Evolutionary conservation across 495 filamentous ascomycete species (phyloP).

Genomic region (Letharia lupina): DNA sequence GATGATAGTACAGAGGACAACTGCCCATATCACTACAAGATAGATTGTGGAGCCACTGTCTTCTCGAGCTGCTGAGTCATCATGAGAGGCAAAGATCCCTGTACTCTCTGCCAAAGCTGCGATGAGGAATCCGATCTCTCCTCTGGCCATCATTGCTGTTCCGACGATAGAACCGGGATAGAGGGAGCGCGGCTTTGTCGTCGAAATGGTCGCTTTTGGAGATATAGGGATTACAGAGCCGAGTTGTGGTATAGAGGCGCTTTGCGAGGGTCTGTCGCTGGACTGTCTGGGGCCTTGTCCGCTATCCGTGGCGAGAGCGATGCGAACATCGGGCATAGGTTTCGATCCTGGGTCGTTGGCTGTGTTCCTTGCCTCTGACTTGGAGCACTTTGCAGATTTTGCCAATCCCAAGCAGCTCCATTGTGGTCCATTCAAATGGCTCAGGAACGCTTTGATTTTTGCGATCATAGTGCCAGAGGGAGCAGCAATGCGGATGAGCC

Average conservation of each 20-base stretch:
- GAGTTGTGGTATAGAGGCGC: background rate
- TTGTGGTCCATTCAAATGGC: background rate
- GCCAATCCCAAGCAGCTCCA: background rate
- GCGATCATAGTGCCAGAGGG: background rate
- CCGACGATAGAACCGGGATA: slow-evolving; percentile 48
- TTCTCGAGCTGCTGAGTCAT: background rate
- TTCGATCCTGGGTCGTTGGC: background rate
- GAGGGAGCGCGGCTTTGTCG: slow-evolving; percentile 4
- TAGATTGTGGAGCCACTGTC: slow-evolving; percentile 39
- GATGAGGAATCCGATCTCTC: slow-evolving; percentile 74
- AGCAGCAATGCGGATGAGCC: slow-evolving; percentile 46
- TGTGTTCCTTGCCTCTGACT: background rate
- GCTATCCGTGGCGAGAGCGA: background rate
- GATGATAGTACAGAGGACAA: slow-evolving; percentile 64
- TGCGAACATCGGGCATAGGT: background rate
- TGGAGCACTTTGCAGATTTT: background rate
- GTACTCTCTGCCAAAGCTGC: slow-evolving; percentile 56
- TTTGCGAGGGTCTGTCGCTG: background rate
- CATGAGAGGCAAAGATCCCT: slow-evolving; percentile 42
- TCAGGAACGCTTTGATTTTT: background rate
- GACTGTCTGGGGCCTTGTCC: background rate
- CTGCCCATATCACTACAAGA: slow-evolving; percentile 65
- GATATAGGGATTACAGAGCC: background rate
- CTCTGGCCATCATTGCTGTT: slow-evolving; percentile 62
- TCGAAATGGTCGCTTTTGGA: background rate